These are phyloP conservation scores for Musa acuminata DNA, from an alignment of 176 grass and related monocot species.

Conservation along the genomic window DNA sequence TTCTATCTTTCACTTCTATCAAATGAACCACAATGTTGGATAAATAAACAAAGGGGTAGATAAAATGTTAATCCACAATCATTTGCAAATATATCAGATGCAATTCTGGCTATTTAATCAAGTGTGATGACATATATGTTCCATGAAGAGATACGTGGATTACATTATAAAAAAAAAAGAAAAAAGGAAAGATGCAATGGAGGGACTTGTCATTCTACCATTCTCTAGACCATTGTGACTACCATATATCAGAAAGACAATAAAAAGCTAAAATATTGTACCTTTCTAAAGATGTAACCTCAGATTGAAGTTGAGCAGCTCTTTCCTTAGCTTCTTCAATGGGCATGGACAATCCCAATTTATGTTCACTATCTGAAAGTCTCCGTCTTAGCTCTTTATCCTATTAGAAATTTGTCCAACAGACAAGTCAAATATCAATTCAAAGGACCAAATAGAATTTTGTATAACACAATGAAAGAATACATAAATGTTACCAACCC, in stretches of 20 bases:
- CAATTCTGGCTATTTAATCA: neutral
- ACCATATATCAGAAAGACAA: neutral
- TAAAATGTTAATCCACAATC: neutral
- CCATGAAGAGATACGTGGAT: neutral
- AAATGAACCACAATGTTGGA: neutral
- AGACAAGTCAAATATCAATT: neutral
- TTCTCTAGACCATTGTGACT: too few species aligned
- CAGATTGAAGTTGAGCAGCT: constrained; percentile 66
- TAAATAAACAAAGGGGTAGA: neutral
- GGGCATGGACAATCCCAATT: constrained; percentile 79
- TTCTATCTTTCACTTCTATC: neutral
- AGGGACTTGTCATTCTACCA: too few species aligned
- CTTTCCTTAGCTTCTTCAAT: constrained; percentile 63
- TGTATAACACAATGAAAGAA: neutral
- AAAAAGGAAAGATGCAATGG: too few species aligned
- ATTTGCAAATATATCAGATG: neutral
- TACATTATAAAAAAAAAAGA: neutral
- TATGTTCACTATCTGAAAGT: constrained; percentile 73
- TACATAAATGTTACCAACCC: constrained; percentile 41
- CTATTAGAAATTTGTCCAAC: constrained; percentile 26
- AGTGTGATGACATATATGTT: neutral
- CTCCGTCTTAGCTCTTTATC: constrained; percentile 79
- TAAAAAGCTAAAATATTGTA: neutral
- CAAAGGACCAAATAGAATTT: neutral
- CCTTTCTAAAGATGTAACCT: constrained; percentile 76